phyloP scores from a whole-genome alignment of 225 moss, liverwort and hornwort species.

The Straminergon stramineum region DNA sequence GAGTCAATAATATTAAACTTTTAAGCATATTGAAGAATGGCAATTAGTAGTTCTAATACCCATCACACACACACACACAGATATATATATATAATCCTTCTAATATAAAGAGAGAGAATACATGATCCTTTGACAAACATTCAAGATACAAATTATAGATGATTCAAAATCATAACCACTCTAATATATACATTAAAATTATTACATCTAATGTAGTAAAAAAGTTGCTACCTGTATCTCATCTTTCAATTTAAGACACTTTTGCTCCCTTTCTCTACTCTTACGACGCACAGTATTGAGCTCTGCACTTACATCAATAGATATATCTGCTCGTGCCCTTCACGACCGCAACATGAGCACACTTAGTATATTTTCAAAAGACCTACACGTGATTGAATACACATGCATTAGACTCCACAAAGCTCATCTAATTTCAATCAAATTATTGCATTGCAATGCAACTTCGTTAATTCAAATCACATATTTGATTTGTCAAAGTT shows the following conservation, averaged over 20 bases:
- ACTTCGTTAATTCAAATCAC: neutral
- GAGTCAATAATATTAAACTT: neutral
- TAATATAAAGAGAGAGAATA: neutral
- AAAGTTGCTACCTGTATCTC: constrained; percentile 52
- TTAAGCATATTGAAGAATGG: neutral
- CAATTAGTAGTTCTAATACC: neutral
- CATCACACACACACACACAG: too few species aligned
- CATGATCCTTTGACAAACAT: neutral
- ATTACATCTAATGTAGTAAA: neutral
- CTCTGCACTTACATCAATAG: constrained; percentile 51
- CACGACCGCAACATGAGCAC: neutral
- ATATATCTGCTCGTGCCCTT: constrained; percentile 56
- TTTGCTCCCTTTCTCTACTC: constrained; percentile 64
- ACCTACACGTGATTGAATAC: neutral
- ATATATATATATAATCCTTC: neutral
- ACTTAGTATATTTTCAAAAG: neutral
- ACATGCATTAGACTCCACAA: neutral
- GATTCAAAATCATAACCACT: neutral
- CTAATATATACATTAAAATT: too few species aligned
- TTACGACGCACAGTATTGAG: constrained; percentile 45
- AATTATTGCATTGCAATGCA: neutral
- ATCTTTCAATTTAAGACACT: constrained; percentile 66
- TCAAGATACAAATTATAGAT: neutral
- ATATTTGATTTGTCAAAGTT: neutral
- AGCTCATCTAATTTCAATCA: neutral